phyloP scores from a whole-genome alignment of 2,329 filamentous ascomycete species.

The Cercospora sesami region DNA sequence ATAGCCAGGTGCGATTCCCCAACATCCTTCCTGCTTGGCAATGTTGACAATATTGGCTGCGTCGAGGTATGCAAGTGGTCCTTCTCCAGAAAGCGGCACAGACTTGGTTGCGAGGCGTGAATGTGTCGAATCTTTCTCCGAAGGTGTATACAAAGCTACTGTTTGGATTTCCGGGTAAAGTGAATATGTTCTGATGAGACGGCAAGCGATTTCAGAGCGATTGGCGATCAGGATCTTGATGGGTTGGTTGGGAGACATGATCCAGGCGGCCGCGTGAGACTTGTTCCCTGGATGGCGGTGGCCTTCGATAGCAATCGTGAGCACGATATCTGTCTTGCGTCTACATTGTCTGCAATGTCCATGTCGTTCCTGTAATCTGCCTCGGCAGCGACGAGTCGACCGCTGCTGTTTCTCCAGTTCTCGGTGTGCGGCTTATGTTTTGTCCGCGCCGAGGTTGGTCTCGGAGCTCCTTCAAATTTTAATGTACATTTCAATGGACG shows the following conservation, averaged over 20 bases:
- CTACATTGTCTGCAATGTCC: not conserved
- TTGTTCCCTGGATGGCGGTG: not conserved
- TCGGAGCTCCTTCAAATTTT: not conserved
- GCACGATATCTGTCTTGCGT: not conserved
- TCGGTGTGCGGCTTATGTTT: not conserved
- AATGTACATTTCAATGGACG: not conserved
- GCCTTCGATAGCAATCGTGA: not conserved
- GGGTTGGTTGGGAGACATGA: not conserved
- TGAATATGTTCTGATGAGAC: not conserved
- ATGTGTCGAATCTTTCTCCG: not conserved
- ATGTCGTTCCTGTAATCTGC: not conserved
- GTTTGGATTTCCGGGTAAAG: not conserved
- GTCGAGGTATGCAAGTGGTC: not conserved
- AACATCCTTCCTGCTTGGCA: not conserved
- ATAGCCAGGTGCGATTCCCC: not conserved
- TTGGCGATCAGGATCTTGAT: conserved; percentile 1
- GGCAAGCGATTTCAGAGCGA: not conserved
- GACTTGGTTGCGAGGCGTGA: not conserved
- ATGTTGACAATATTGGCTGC: not conserved
- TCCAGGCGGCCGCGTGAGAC: not conserved
- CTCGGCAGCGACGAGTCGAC: not conserved
- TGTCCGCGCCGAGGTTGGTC: not conserved
- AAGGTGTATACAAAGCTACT: not conserved
- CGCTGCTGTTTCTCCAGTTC: not conserved
- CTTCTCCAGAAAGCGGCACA: not conserved